Evolutionary conservation across 257 asterid species (phyloP), one percentile per base, ranked within the genome.

Genomic region (Paulownia fortunei): DNA sequence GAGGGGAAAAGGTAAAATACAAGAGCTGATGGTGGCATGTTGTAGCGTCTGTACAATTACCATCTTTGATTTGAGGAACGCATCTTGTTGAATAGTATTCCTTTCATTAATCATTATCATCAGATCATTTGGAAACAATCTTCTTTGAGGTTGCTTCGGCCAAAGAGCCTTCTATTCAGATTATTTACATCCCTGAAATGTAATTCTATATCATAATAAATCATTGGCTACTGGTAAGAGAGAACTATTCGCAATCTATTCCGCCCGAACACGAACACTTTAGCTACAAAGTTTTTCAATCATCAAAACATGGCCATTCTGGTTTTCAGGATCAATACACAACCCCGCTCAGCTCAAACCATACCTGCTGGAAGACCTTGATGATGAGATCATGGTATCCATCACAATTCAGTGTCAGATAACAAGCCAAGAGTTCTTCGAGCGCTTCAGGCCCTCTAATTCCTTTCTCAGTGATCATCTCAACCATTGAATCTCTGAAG

Each of bases 401-500:
- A 73, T 91, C 98, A 62, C 77, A 61, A 72, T 94, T 92, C 80
- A 91, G 73, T 56, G 96, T 92, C 27, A 94, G 90, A 64, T 94
- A 94, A 85, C 93, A 88, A 56, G 95, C 95, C 89, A 94, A 82
- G 81, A 94, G 94, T 72, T 94, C 90, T 83, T 90, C 89, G 13
- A 94, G 97, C 79, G 91, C 97, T 69, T 91, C 88, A 2, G 88
- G 86, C 42, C 58, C 76, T 79, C 64, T 73, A 32, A 92, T 90
- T 55, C 86, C 84, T 60, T 82, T 86, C 79, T 84, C 90, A 42
- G 73, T 64, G 69, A 94, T 94, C 98, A 94, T 94, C 87, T 91
- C 97, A 24, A 87, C 74, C 99, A 94, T 94, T 2, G 99, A 94
- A 36, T 94, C 90, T 81, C 87, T 86, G 88, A 94, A 94, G 76